Conservation (phyloP, 2,329 filamentous ascomycete genomes). For the Byssoonygena ceratinophila region DNA sequence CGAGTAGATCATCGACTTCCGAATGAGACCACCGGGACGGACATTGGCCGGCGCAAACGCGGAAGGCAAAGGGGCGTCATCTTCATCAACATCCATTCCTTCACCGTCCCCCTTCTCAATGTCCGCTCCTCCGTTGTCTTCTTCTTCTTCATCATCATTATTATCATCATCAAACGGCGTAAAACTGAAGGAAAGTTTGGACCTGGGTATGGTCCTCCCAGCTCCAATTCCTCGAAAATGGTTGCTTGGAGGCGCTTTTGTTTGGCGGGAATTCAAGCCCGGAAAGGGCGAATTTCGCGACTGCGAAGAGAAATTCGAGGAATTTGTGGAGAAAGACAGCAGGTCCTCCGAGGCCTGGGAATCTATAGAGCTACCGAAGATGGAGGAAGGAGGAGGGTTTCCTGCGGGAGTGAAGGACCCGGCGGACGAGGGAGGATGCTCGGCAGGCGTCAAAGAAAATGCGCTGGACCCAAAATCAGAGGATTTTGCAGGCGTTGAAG, state of each 20-base stretch:
- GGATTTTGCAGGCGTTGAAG: slow-evolving; percentile 32
- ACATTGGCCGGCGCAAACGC: neutral
- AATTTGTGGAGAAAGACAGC: slow-evolving; percentile 30
- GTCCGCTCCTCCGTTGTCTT: slow-evolving; percentile 33
- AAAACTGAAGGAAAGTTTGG: slow-evolving; percentile 10
- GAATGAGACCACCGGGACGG: slow-evolving; percentile 12
- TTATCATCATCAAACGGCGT: slow-evolving; percentile 6
- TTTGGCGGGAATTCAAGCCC: slow-evolving; percentile 7
- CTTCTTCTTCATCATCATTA: slow-evolving; percentile 26
- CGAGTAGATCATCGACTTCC: slow-evolving; percentile 33
- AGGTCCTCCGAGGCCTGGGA: slow-evolving; percentile 30
- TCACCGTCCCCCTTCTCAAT: slow-evolving; percentile 19
- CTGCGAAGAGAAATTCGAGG: slow-evolving; percentile 25
- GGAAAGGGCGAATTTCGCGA: slow-evolving; percentile 10
- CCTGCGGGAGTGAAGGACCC: slow-evolving; percentile 49
- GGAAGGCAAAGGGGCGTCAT: neutral
- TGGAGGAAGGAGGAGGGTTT: slow-evolving; percentile 36
- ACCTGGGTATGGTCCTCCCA: slow-evolving; percentile 4
- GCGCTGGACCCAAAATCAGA: slow-evolving; percentile 30
- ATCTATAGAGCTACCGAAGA: slow-evolving; percentile 41
- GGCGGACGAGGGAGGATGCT: slow-evolving; percentile 43
- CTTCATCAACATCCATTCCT: slow-evolving; percentile 14
- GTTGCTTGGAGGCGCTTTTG: slow-evolving; percentile 20
- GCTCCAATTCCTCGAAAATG: slow-evolving; percentile 11
- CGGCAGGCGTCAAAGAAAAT: slow-evolving; percentile 49